Base-by-base conservation (phyloP, 1,284 basidiomycete species). In the Sphagnurus paluster region DNA sequence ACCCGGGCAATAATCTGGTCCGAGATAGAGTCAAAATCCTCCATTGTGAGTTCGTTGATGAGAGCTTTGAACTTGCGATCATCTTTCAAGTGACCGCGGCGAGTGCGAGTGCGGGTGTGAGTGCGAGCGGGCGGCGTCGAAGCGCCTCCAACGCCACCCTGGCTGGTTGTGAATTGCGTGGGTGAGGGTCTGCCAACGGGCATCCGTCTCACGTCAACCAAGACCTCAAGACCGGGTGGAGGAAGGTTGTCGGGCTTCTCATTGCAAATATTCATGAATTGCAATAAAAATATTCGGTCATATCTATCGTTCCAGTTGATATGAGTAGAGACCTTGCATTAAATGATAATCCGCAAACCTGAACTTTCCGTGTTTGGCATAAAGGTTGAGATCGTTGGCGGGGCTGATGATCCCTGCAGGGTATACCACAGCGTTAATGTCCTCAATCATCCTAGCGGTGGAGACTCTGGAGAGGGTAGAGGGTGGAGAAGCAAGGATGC, bases 41-140 rank as follows among this genome's bases (percentile, higher is more conserved):
- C 93, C 80, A 95, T 87, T 1, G 95, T 96, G 39, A 98, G 82
- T 75, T 96, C 98, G 82, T 98, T 98, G 61, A 99, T 86, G 51
- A 98, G 70, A 42, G 75, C 76, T 71, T 93, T 95, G 74, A 98
- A 94, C 73, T 97, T 98, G 50, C 93, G 86, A 60, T 96, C 77
- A 33, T 65, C 68, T 14, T 81, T 72, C 56, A 77, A 79, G 55
- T 80, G 77, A 17, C 87, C 88, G 30, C 88, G 83, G 62, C 84
- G 83, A 64, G 84, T 88, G 44, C 86, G 75, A 8, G 77, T n/a
- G n/a, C n/a, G n/a, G n/a, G n/a, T n/a, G n/a, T n/a, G n/a, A n/a
- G n/a, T 83, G 24, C 89, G 81, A 39, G 82, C 76, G 50, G 69
- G 79, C 39, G 70, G 68, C 60, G 78, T 74, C 1, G 72, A 66